Conservation (phyloP, 495 filamentous ascomycete species). For the Xylaria grammica region DNA sequence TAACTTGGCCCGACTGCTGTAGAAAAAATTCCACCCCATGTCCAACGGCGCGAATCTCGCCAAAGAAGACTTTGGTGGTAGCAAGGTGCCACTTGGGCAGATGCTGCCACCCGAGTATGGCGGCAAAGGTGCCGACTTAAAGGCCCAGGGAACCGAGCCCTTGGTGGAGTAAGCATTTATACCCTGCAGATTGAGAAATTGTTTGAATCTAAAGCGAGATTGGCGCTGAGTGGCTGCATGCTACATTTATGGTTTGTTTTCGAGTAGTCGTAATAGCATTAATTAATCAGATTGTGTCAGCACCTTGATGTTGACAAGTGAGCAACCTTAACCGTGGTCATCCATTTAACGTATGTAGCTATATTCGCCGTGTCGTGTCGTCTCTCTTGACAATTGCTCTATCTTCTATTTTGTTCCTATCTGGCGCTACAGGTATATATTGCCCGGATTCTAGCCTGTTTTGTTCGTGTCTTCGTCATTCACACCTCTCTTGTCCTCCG, state of each 20-base stretch:
- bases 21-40: slow-evolving; percentile 83
- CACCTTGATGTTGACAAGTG: neutral
- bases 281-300: slow-evolving; percentile 5
- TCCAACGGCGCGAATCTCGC: slow-evolving; percentile 73
- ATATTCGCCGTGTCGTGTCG: neutral
- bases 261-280: neutral
- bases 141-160: slow-evolving; percentile 43
- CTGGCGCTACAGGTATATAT: too few species aligned
- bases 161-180: slow-evolving; percentile 27
- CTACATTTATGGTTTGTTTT: neutral
- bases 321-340: too few species aligned
- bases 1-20: neutral
- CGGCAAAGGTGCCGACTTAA: slow-evolving; percentile 63
- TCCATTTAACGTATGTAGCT: neutral
- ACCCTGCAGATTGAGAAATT: neutral
- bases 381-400: neutral
- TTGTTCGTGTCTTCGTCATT: slow-evolving; percentile 9
- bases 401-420: too few species aligned
- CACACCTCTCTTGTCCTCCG: slow-evolving; percentile 13
- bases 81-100: slow-evolving; percentile 56
- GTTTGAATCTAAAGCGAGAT: neutral
- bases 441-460: too few species aligned
- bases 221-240: neutral
- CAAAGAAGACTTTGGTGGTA: slow-evolving; percentile 59
- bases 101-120: slow-evolving; percentile 71